Conservation (phyloP, 2,329 filamentous ascomycete species). For the Malbranchea cinnamomea region DNA sequence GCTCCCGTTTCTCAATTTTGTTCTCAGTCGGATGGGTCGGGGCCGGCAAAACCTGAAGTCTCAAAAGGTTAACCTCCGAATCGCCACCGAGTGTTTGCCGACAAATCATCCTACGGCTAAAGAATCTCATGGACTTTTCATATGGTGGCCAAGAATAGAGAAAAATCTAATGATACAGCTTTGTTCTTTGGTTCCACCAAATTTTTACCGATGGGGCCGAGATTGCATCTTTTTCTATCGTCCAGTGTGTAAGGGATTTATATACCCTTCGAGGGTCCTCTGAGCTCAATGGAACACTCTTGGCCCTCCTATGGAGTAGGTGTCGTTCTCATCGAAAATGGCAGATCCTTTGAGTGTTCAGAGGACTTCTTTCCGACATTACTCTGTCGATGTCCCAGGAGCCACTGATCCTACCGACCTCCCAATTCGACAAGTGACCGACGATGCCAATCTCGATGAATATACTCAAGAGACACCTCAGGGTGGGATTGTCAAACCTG, state of each 20-base stretch:
- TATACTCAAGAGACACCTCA: slow-evolving; percentile 47
- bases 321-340: slow-evolving; percentile 4
- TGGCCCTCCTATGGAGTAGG: too few species aligned
- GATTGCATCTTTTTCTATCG: slow-evolving; percentile 7
- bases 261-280: slow-evolving; percentile 4
- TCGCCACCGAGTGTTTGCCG: too few species aligned
- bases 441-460: slow-evolving; percentile 48
- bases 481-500: slow-evolving; percentile 45
- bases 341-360: neutral
- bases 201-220: slow-evolving; percentile 6
- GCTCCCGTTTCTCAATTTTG: too few species aligned
- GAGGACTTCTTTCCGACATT: too few species aligned
- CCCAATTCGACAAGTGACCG: slow-evolving; percentile 49
- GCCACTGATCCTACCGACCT: slow-evolving; percentile 38
- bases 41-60: too few species aligned
- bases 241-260: slow-evolving; percentile 5
- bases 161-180: neutral
- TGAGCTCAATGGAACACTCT: too few species aligned
- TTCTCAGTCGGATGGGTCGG: too few species aligned
- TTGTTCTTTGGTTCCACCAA: neutral
- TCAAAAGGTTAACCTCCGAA: too few species aligned
- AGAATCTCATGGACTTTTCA: too few species aligned
- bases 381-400: slow-evolving; percentile 12
- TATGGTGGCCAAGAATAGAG: too few species aligned
- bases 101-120: too few species aligned